Percentiles rank a stretch among this genome's conserved stretches.
Evolutionary conservation across 1,139 yeast species (phyloP).

Genomic region (Yamadazyma triangularis): DNA sequence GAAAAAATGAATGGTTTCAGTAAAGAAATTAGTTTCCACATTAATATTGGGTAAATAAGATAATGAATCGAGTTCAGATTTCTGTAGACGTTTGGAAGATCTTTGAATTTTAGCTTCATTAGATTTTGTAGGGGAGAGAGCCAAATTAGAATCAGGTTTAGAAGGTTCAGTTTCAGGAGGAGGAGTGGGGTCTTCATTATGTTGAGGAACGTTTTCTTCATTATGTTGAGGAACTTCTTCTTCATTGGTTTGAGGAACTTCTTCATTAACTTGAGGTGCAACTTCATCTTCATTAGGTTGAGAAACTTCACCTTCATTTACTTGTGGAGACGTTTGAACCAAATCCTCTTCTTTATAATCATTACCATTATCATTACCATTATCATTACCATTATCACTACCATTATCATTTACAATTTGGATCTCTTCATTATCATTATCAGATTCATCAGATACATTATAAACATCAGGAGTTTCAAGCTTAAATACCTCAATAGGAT

Average conservation of each 20-base stretch:
- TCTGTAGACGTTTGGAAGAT: slow-evolving; percentile 36
- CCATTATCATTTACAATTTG: slow-evolving; percentile 1
- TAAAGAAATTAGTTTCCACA: slow-evolving; percentile 18
- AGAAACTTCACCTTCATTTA: not conserved
- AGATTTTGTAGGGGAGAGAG: slow-evolving; percentile 20
- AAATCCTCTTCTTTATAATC: too few relatives aligned
- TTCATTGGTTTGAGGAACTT: not conserved
- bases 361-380: not conserved
- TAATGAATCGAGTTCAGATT: slow-evolving; percentile 14
- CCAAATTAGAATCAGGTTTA: too few relatives aligned
- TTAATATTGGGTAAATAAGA: slow-evolving; percentile 14
- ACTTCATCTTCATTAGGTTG: not conserved
- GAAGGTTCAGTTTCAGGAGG: not conserved
- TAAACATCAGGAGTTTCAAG: slow-evolving; percentile 7
- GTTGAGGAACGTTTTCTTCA: not conserved
- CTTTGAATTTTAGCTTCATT: slow-evolving; percentile 18
- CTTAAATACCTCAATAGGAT: slow-evolving; percentile 40
- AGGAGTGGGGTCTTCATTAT: not conserved
- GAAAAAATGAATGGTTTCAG: slow-evolving; percentile 21
- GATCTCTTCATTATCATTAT: slow-evolving; percentile 1
- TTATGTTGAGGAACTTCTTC: too few relatives aligned
- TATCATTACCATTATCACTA: not conserved
- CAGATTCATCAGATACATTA: slow-evolving; percentile 15
- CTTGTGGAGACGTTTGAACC: not conserved
- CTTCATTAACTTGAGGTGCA: not conserved